Evolutionary conservation across 805 yeast species (phyloP), one percentile per base, ranked within the genome.

Genomic region (Kregervanrija delftensis): DNA sequence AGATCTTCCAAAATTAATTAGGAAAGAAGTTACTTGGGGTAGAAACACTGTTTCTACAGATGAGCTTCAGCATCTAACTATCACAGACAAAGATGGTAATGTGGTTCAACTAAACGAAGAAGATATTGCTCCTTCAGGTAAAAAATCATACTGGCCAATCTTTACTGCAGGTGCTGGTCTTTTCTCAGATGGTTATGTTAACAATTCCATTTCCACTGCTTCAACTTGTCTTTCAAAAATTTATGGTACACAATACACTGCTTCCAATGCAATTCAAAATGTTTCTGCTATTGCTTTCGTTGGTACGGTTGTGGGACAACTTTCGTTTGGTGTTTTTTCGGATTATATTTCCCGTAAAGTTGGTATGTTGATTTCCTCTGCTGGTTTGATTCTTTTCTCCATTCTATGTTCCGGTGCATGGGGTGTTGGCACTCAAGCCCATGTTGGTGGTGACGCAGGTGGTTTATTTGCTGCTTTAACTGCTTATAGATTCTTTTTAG

Each of bases 131-230:
- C 58, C 61, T 9, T 28, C 47, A 11, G 62, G 52, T 16, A 43
- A 51, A 12, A 60, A 50, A 32, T 49, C 58, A 6, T 57, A 65
- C 51, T 76, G 88, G 83, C 81, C 93, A 5, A 79, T 86, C 41
- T 70, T 84, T 50, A 81, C 87, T 11, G 81, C 96, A 1, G 97
- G 97, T 50, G 93, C 96, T 0, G 97, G 96, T 44, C 72, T 90
- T 39, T 89, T 90, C 65, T 83, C 95, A 33, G 98, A 91, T 65
- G 97, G 97, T 43, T 90, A 89, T 61, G 83, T 87, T 49, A 89
- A 89, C 63, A 87, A 86, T 66, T 81, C 93, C 43, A 84, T 87
- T 46, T 76, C 86, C 47, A 75, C 93, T 9, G 95, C 83, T 13
- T 73, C 82, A 33, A 79, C 90, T 13, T 81, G 90, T 68, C 71